phyloP scores from a whole-genome alignment of 129 eudicot species.

The Flaveria robusta region DNA sequence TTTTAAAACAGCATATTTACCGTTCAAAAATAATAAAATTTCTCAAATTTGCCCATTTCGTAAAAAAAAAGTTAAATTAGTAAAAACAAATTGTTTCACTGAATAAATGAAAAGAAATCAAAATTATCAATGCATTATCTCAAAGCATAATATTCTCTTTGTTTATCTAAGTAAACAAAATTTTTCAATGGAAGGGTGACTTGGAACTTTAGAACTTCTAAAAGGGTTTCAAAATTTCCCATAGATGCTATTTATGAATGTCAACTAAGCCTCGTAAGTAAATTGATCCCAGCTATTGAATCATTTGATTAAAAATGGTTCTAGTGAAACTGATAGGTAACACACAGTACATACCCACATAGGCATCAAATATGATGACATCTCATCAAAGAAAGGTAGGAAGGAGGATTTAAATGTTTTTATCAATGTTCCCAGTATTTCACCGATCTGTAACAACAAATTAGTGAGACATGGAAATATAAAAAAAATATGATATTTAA shows the following conservation, averaged over 20 bases:
- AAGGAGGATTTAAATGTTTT: slow-evolving; percentile 95
- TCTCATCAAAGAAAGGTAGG: slow-evolving; percentile 95
- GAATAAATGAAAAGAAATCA: not conserved
- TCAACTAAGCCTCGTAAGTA: too few relatives aligned
- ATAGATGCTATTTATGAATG: too few relatives aligned
- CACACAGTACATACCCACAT: slow-evolving; percentile 85
- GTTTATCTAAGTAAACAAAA: slow-evolving; percentile 1
- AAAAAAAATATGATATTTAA: not conserved
- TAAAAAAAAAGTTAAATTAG: not conserved
- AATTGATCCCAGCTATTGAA: too few relatives aligned
- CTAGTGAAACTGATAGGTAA: not conserved
- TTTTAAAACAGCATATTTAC: not conserved
- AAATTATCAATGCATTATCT: too few relatives aligned
- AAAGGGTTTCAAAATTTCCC: not conserved
- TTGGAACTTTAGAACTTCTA: not conserved
- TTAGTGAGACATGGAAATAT: not conserved
- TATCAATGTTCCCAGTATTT: slow-evolving; percentile 89
- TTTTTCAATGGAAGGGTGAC: not conserved
- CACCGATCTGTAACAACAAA: slow-evolving; percentile 66
- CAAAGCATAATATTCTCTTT: not conserved
- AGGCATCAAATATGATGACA: slow-evolving; percentile 90
- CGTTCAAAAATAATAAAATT: not conserved
- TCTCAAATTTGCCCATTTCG: not conserved
- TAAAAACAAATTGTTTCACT: not conserved
- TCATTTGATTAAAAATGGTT: too few relatives aligned